Base-by-base conservation (phyloP, 2,329 filamentous ascomycete genomes). In the Fusarium acutatum region DNA sequence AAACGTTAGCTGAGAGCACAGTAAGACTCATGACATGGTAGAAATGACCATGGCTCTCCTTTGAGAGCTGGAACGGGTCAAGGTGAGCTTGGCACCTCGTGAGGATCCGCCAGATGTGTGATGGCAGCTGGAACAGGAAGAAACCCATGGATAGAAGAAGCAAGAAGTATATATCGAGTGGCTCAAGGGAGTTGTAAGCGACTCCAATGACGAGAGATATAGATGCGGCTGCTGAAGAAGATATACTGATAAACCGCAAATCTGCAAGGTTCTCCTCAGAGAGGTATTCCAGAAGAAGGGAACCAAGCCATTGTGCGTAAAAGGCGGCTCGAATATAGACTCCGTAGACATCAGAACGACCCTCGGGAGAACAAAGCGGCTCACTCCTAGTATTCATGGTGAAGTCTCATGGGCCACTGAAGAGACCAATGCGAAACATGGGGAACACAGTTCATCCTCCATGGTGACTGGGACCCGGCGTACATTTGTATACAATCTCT, bases 271-370 rank as follows among this genome's bases (percentile, higher is more conserved):
- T 68, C 8, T 76, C 54, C 41, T 79, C 77, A 41, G 80, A 79
- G 34, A 81, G 61, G 56, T 78, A 80, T 58, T 81, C 77, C 18
- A 81, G 73, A 3, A 80, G n/a, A 20, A 81, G 68, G 30, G 78
- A 75, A 14, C 78, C 79, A 43, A 82, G 76, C 82, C 82, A 84
- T 66, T 82, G 81, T 28, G 79, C 58, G 63, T 83, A 83, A 60
- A 82, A 81, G 15, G 78, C 77, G 28, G 77, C 73, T 9, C 81
- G 79, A 58, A 83, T 80, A 46, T 81, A 81, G 24, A 83, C 60
- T 12, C 82, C 81, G 49, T 83, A 83, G 53, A 82, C 72, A 30
- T 79, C 79, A 41, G 80, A 75, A 26, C 77, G 72, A 22, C 80
- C 77, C 34, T 71, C 58, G 43, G 71, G 60, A 22, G 74, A 67